phyloP scores from a whole-genome alignment of 129 eudicot genomes.

The Flaveria brownii region DNA sequence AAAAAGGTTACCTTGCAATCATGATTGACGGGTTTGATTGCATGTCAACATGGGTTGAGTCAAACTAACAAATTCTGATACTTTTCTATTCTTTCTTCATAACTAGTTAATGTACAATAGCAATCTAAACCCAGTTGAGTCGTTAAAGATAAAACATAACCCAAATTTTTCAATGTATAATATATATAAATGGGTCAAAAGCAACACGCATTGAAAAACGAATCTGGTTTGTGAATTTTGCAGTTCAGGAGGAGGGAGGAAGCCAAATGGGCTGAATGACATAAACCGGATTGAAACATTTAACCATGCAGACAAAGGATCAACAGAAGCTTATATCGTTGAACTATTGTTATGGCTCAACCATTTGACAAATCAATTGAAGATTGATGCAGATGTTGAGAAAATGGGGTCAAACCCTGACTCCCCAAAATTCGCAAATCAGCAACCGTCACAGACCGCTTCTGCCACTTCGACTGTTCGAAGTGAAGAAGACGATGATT shows the following conservation, averaged over 20 bases:
- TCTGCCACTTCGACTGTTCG: not conserved
- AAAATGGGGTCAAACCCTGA: slow-evolving; percentile 28
- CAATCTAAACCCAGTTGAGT: not conserved
- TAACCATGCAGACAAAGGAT: slow-evolving; percentile 69
- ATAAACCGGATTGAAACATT: slow-evolving; percentile 66
- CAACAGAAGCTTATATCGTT: slow-evolving; percentile 65
- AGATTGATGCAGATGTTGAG: slow-evolving; percentile 32
- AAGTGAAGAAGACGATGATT: not conserved
- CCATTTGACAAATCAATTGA: slow-evolving; percentile 47
- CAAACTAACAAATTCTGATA: not conserved
- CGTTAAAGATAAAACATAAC: not conserved
- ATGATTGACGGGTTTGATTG: not conserved
- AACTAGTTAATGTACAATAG: too few relatives aligned
- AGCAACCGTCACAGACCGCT: slow-evolving; percentile 7
- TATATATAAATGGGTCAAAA: not conserved
- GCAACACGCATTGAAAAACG: not conserved
- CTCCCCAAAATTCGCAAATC: slow-evolving; percentile 34
- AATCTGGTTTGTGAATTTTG: slow-evolving; percentile 21
- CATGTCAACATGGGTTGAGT: not conserved
- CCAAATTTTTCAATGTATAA: not conserved
- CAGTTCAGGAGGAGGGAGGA: slow-evolving; percentile 68
- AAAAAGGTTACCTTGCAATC: too few relatives aligned
- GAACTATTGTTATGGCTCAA: slow-evolving; percentile 73
- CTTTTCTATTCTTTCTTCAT: not conserved
- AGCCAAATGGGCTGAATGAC: slow-evolving; percentile 46